These are phyloP conservation scores for Leccinum barrowsii DNA, from an alignment of 768 basidiomycete genomes.

Conservation along the genomic window DNA sequence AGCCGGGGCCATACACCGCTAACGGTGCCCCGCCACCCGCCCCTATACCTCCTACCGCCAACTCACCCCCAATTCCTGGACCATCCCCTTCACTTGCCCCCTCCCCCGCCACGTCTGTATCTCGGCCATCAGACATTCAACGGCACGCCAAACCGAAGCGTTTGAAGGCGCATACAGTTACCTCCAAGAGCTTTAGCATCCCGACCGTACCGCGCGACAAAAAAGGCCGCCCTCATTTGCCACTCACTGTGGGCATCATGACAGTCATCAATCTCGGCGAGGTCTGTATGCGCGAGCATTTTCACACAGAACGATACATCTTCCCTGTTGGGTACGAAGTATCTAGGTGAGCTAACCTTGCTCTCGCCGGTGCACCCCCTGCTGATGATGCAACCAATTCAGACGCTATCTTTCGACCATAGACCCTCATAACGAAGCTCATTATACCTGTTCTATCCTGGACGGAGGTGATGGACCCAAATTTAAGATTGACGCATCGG, in stretches of 20 bases:
- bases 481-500: constrained; percentile 73
- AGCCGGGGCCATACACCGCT: constrained; percentile 19
- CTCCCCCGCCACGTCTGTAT: constrained; percentile 18
- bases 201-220: constrained; percentile 77
- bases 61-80: constrained; percentile 21
- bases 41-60: constrained; percentile 13
- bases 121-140: constrained; percentile 28
- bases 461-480: constrained; percentile 85
- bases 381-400: constrained; percentile 3
- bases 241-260: constrained; percentile 85
- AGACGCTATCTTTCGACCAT: constrained; percentile 82
- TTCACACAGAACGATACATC: constrained; percentile 85
- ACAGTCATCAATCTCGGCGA: constrained; percentile 72
- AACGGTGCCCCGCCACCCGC: constrained; percentile 22
- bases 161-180: constrained; percentile 77
- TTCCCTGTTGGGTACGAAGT: constrained; percentile 87
- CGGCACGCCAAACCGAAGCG: constrained; percentile 68
- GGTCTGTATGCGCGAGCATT: constrained; percentile 79
- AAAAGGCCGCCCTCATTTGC: constrained; percentile 65
- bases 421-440: constrained; percentile 61
- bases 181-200: constrained; percentile 71
- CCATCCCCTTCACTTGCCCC: constrained; percentile 17
- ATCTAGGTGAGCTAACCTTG: constrained; percentile 49
- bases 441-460: constrained; percentile 80
- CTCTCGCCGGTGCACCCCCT: not conserved